Evolutionary conservation across 1,284 basidiomycete species (phyloP), one percentile per base, ranked within the genome.

Genomic region (Fomes fomentarius): DNA sequence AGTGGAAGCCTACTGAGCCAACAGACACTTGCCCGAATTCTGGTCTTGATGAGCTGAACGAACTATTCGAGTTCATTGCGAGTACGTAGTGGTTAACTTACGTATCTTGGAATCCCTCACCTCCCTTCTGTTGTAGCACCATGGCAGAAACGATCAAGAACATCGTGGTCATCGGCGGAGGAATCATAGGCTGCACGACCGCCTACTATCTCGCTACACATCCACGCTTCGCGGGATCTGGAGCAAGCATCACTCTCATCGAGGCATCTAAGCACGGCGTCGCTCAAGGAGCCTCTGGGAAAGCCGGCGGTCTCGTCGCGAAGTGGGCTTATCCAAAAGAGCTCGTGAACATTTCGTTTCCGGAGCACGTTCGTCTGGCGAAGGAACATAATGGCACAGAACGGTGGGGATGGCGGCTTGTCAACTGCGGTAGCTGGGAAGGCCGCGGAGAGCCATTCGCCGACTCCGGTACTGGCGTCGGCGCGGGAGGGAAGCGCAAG

Each of bases 301-400:
- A 96, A 69, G 91, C 93, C 0, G 95, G 94, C 2, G 95, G 95
- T 0, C 85, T 98, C n/a, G 80, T 98, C 21, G 94, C 95, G 0
- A 82, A 82, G 61, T 89, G 87, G 87, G 87, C 87, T 1, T 89
- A 87, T 63, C 87, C 87, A 0, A 80, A 84, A 51, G 89, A 94
- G 66, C 76, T 96, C 17, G 89, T 89, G 5, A 74, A 81, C 38
- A 77, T 96, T 41, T 94, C 92, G 6, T 97, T 90, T 68, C 67
- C 76, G 7, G 85, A 97, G 62, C 94, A 97, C 69, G 79, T 86
- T 58, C 79, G 82, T 40, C 81, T 98, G 9, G 91, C 94, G 1
- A 72, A 85, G 48, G 79, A 89, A 63, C 85, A 91, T 68, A 77
- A 80, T 48, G 94, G 95, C 0, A 72, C 76, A 17, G 76, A 85